A percentile compares a stretch with the other conserved stretches of the same genome.
phyloP scores from a whole-genome alignment of 2,329 filamentous ascomycete species.

The Alternaria sp. region DNA sequence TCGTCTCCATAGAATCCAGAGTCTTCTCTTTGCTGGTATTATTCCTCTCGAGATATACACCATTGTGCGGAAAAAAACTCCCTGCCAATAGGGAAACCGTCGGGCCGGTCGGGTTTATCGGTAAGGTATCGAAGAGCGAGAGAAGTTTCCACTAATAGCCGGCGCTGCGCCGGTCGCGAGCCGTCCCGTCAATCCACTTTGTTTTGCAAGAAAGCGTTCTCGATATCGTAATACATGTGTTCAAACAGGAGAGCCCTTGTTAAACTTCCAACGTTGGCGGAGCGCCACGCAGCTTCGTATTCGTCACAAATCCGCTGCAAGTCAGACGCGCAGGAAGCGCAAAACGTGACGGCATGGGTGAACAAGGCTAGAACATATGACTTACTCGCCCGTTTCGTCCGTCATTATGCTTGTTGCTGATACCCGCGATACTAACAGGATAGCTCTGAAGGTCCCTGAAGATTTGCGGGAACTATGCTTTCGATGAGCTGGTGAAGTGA shows the following conservation, averaged over 20 bases:
- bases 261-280: neutral
- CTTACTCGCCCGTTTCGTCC: neutral
- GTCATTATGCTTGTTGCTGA: neutral
- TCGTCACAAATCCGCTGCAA: slow-evolving; percentile 7
- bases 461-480: neutral
- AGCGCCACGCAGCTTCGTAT: slow-evolving; percentile 2
- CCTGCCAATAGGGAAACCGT: neutral
- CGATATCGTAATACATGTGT: neutral
- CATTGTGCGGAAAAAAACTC: neutral
- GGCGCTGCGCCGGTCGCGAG: slow-evolving; percentile 7
- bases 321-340: slow-evolving; percentile 7
- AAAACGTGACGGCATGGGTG: neutral
- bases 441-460: neutral
- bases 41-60: neutral
- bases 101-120: slow-evolving; percentile 6
- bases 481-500: neutral
- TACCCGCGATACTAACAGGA: neutral
- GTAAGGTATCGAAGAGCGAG: neutral
- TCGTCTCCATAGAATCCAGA: neutral
- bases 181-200: slow-evolving; percentile 6
- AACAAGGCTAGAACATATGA: neutral
- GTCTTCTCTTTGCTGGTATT: neutral
- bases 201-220: neutral
- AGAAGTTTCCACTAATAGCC: slow-evolving; percentile 7
- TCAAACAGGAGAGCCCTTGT: slow-evolving; percentile 2